A percentile compares a stretch with the other conserved stretches of the same genome.
Conservation (phyloP, 2,329 filamentous ascomycete genomes). For the Aspergillus ruber region DNA sequence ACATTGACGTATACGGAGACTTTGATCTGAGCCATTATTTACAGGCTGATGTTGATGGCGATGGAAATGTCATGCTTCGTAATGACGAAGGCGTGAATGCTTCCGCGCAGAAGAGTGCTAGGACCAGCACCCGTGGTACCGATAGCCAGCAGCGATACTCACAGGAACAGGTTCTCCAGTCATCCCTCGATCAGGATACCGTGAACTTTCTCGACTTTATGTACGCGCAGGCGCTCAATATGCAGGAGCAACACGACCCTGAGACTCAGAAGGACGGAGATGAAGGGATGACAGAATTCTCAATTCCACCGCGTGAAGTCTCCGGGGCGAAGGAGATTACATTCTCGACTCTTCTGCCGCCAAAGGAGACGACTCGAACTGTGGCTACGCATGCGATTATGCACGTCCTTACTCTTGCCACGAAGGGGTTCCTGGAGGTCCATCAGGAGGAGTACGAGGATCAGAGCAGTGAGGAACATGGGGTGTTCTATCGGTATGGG, state of each 20-base stretch:
- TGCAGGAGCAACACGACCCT: not conserved
- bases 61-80: conserved; percentile 9
- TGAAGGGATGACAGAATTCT: not conserved
- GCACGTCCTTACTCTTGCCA: conserved; percentile 65
- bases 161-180: conserved; percentile 41
- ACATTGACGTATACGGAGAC: conserved; percentile 18
- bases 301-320: conserved; percentile 2
- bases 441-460: conserved; percentile 50
- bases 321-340: conserved; percentile 36
- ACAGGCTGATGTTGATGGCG: conserved; percentile 24
- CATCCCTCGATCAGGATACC: conserved; percentile 53
- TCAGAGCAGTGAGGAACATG: conserved; percentile 13
- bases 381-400: conserved; percentile 71
- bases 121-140: not conserved
- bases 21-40: conserved; percentile 28
- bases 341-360: conserved; percentile 65
- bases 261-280: conserved; percentile 10
- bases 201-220: conserved; percentile 60
- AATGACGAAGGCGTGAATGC: not conserved
- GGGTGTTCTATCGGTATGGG: conserved; percentile 18
- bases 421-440: conserved; percentile 57
- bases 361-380: conserved; percentile 46
- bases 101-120: not conserved
- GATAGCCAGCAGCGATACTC: not conserved
- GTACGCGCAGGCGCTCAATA: conserved; percentile 38